Conservation (phyloP, 176 grass and related monocot genomes). For the Eremochloa ophiuroides region DNA sequence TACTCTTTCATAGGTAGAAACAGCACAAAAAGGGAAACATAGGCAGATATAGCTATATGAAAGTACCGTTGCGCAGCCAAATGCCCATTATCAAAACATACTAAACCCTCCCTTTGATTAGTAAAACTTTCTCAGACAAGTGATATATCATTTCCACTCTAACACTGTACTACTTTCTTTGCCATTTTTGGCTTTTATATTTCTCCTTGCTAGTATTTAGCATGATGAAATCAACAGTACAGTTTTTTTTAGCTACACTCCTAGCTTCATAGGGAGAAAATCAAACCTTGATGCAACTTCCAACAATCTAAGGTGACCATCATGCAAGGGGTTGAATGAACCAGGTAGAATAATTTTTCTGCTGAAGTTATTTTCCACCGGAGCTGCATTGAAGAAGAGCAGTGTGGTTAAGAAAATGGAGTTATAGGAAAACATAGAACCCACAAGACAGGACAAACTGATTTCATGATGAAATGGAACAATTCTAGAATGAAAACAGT, state of each 20-base stretch:
- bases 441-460: not conserved
- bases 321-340: constrained; percentile 99
- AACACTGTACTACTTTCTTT: not conserved
- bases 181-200: not conserved
- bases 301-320: constrained; percentile 81
- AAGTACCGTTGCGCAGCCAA: not conserved
- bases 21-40: not conserved
- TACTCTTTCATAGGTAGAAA: constrained; percentile 3
- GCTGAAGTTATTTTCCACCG: constrained; percentile 32
- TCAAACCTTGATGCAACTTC: constrained; percentile 76
- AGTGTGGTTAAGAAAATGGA: constrained; percentile 25
- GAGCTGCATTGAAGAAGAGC: constrained; percentile 36
- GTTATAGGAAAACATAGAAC: constrained; percentile 8
- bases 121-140: not conserved
- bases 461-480: constrained; percentile 19
- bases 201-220: constrained; percentile 20
- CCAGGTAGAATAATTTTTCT: constrained; percentile 87
- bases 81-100: not conserved
- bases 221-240: not conserved
- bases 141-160: not conserved
- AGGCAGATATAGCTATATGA: not conserved
- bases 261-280: constrained; percentile 15
- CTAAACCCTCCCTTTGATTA: not conserved
- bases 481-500: constrained; percentile 18
- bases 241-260: not conserved